Percentiles rank a stretch among this genome's conserved stretches.
These are phyloP conservation scores for Arctium lappa DNA, from an alignment of 129 eudicot species.

Conservation along the genomic window DNA sequence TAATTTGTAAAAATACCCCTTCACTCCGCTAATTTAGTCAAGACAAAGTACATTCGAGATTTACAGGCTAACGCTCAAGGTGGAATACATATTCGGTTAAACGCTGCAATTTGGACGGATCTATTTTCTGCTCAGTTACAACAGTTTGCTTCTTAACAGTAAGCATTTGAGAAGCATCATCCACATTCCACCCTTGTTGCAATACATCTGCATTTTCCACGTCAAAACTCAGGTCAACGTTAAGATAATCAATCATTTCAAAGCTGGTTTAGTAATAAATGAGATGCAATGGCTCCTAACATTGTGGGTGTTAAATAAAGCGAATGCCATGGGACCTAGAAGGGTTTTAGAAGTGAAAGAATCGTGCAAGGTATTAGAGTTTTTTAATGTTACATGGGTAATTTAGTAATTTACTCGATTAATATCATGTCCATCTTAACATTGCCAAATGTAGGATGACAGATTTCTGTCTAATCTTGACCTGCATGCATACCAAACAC, in stretches of 20 bases:
- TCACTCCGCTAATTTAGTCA: too few relatives aligned
- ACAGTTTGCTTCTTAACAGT: constrained; percentile 70
- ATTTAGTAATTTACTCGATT: not conserved
- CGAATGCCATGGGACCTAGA: too few relatives aligned
- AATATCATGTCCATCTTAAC: too few relatives aligned
- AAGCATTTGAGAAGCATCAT: constrained; percentile 65
- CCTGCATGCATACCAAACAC: too few relatives aligned
- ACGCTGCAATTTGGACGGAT: constrained; percentile 77
- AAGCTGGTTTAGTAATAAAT: too few relatives aligned
- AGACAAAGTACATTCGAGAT: not conserved
- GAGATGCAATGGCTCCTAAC: too few relatives aligned
- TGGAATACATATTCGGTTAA: constrained; percentile 93
- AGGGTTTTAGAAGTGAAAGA: too few relatives aligned
- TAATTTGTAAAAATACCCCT: too few relatives aligned
- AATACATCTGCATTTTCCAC: constrained; percentile 54
- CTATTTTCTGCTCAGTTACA: constrained; percentile 76
- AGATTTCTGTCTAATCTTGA: too few relatives aligned
- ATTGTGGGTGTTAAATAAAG: too few relatives aligned
- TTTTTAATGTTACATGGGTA: not conserved
- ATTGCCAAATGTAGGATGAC: too few relatives aligned
- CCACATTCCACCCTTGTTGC: constrained; percentile 87
- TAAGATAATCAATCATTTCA: not conserved
- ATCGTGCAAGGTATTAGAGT: not conserved
- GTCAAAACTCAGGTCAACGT: not conserved
- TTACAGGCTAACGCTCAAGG: constrained; percentile 65